Percentiles rank a stretch among this genome's conserved stretches.
phyloP scores from a whole-genome alignment of 2,329 filamentous ascomycete genomes.

The Incumbomyces lentus region DNA sequence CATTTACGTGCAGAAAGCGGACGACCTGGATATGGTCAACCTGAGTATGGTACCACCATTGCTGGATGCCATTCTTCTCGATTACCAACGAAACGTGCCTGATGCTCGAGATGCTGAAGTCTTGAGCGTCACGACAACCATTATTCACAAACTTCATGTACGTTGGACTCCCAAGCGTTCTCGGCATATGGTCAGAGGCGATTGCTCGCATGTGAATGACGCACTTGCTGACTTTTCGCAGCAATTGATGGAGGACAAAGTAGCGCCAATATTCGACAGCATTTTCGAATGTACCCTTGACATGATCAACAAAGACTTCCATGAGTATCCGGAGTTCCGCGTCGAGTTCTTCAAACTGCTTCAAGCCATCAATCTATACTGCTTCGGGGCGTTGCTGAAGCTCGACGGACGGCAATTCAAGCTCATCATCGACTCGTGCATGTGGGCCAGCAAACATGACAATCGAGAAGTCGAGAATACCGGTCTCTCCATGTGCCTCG shows the following conservation, averaged over 20 bases:
- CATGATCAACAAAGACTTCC: slow-evolving; percentile 99
- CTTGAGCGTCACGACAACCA: slow-evolving; percentile 91
- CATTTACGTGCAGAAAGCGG: slow-evolving; percentile 94
- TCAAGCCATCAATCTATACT: slow-evolving; percentile 90
- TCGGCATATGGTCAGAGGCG: slow-evolving; percentile 40
- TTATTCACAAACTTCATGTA: slow-evolving; percentile 93
- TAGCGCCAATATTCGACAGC: slow-evolving; percentile 94
- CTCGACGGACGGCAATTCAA: slow-evolving; percentile 96
- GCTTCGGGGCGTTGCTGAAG: slow-evolving; percentile 88
- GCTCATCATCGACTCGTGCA: slow-evolving; percentile 97
- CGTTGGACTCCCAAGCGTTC: slow-evolving; percentile 48
- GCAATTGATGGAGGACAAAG: slow-evolving; percentile 95
- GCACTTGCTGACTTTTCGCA: slow-evolving; percentile 34
- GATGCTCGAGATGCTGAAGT: slow-evolving; percentile 95
- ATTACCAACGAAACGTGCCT: slow-evolving; percentile 95
- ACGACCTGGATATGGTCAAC: slow-evolving; percentile 88
- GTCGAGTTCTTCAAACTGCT: slow-evolving; percentile 99
- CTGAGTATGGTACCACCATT: slow-evolving; percentile 92
- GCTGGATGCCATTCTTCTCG: slow-evolving; percentile 82
- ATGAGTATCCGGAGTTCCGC: slow-evolving; percentile 94
- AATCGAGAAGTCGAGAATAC: slow-evolving; percentile 96
- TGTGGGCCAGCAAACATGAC: slow-evolving; percentile 99
- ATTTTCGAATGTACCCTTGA: slow-evolving; percentile 97
- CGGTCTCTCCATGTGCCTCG: slow-evolving; percentile 93
- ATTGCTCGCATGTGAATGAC: slow-evolving; percentile 15